Percentiles rank a stretch among this genome's conserved stretches.
phyloP scores from a whole-genome alignment of 176 grass and related monocot species.

The Pharus latifolius region DNA sequence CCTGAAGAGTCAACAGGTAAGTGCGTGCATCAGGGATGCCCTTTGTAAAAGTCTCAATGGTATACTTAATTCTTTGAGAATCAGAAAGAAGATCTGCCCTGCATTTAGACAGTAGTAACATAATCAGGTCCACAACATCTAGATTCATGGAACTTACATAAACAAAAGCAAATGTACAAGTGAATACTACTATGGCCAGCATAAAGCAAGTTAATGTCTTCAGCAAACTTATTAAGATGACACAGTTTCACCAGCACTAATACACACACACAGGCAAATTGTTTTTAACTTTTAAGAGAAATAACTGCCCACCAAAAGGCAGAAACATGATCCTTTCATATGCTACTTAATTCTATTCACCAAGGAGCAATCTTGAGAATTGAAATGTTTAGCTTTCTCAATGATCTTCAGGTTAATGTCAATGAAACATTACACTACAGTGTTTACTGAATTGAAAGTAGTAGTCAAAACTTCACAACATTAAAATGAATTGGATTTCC shows the following conservation, averaged over 20 bases:
- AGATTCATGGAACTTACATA: background rate
- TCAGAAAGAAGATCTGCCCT: slow-evolving; percentile 77
- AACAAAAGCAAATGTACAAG: background rate
- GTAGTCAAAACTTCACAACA: background rate
- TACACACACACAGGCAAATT: background rate
- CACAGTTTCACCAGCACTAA: too few relatives aligned
- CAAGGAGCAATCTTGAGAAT: background rate
- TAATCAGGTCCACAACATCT: background rate
- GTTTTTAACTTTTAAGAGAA: background rate
- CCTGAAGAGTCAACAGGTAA: slow-evolving; percentile 72
- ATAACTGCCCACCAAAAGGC: background rate
- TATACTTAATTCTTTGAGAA: slow-evolving; percentile 71
- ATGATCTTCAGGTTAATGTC: background rate
- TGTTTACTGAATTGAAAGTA: background rate
- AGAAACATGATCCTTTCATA: background rate
- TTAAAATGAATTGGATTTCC: background rate
- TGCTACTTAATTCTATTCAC: background rate
- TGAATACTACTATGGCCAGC: background rate
- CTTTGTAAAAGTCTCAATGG: slow-evolving; percentile 52
- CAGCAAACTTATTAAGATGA: too few relatives aligned
- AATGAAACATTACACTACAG: background rate
- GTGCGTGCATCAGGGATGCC: slow-evolving; percentile 89
- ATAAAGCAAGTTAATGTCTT: too few relatives aligned
- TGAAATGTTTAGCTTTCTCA: background rate
- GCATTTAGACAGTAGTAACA: slow-evolving; percentile 26